Conservation (phyloP, 1,284 basidiomycete genomes). For the Pholiota adiposa region DNA sequence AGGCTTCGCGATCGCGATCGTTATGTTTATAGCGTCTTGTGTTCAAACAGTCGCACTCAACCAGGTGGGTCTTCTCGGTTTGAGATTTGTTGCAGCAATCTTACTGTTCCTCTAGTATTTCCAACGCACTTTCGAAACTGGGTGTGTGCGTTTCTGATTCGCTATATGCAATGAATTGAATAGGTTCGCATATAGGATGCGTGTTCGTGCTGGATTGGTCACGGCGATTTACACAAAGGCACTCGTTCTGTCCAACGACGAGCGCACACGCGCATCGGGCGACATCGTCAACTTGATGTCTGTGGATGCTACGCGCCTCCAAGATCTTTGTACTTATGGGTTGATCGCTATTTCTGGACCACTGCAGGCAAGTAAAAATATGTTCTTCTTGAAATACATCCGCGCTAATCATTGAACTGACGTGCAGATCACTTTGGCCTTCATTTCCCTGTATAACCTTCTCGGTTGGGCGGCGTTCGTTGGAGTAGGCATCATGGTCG, state of each 20-base stretch:
- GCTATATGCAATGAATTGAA: background rate
- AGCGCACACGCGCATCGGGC: conserved; percentile 80
- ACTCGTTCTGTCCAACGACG: conserved; percentile 84
- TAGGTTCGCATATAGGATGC: conserved; percentile 59
- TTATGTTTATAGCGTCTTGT: conserved; percentile 83
- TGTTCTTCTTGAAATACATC: conserved; percentile 2
- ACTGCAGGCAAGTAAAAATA: conserved; percentile 56
- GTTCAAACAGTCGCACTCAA: conserved; percentile 86
- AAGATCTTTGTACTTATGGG: conserved; percentile 86
- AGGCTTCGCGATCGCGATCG: conserved; percentile 76
- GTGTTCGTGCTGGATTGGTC: conserved; percentile 87
- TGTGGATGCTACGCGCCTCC: conserved; percentile 84
- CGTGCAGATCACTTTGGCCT: conserved; percentile 80
- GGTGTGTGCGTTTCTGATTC: conserved; percentile 36
- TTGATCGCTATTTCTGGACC: conserved; percentile 74
- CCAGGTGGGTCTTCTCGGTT: conserved; percentile 54
- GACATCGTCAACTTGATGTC: conserved; percentile 96
- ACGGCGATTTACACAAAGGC: conserved; percentile 88
- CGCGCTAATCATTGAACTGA: background rate
- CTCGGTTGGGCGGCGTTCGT: conserved; percentile 93
- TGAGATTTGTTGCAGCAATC: background rate
- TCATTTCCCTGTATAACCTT: conserved; percentile 87
- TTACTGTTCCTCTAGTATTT: conserved; percentile 64
- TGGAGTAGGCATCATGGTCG: conserved; percentile 90
- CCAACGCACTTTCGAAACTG: conserved; percentile 80